Percentiles rank a stretch among this genome's conserved stretches.
Conservation (phyloP, 495 filamentous ascomycete species). For the Neurospora sp. region DNA sequence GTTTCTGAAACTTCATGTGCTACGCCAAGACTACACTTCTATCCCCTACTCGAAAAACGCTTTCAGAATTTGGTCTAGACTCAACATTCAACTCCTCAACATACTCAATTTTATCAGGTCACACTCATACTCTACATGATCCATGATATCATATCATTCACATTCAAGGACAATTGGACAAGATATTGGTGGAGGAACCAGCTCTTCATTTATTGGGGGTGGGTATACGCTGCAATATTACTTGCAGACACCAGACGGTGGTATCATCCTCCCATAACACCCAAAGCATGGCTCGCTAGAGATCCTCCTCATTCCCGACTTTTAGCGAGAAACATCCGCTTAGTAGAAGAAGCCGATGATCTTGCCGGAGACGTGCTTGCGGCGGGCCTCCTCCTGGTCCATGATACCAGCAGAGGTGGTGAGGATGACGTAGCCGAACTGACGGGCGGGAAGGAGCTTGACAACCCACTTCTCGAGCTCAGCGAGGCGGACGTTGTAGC, state of each 20-base stretch:
- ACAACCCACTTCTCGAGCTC: slow-evolving; percentile 99
- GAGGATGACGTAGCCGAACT: slow-evolving; percentile 98
- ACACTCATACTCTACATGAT: not conserved
- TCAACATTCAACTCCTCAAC: not conserved
- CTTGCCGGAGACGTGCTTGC: slow-evolving; percentile 96
- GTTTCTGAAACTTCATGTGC: not conserved
- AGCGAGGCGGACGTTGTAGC: slow-evolving; percentile 95
- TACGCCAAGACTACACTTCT: not conserved
- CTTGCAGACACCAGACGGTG: not conserved
- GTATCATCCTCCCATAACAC: slow-evolving; percentile 4
- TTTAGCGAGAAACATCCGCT: slow-evolving; percentile 11
- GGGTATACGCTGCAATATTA: not conserved
- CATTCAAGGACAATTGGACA: not conserved
- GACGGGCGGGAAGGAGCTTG: slow-evolving; percentile 95
- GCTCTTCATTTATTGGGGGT: not conserved
- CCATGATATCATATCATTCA: not conserved
- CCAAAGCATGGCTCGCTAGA: slow-evolving; percentile 12
- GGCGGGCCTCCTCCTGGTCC: slow-evolving; percentile 98
- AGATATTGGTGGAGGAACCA: not conserved
- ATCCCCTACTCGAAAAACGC: no score
- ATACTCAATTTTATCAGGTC: not conserved
- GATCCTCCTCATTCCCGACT: slow-evolving; percentile 5
- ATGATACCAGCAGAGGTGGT: slow-evolving; percentile 98
- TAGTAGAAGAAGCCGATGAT: slow-evolving; percentile 97
- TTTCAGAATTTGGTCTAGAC: not conserved